Evolutionary conservation across 257 asterid species (phyloP).

Genomic region (Primulina huaijiensis): DNA sequence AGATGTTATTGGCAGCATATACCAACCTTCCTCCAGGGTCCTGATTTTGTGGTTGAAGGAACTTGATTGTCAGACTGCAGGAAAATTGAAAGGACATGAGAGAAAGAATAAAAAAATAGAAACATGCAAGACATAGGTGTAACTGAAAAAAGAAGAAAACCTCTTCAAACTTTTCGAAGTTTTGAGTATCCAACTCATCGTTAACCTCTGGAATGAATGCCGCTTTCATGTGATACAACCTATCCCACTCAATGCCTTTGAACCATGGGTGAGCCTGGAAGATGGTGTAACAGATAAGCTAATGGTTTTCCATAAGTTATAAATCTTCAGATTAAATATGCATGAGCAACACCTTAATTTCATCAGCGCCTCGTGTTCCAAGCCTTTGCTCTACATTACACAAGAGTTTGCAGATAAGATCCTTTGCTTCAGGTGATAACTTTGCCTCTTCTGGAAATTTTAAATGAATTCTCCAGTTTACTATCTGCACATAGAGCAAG

Average conservation of each 20-base stretch:
- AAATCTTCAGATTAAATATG: constrained; percentile 14
- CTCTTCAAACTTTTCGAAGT: constrained; percentile 98
- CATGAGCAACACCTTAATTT: constrained; percentile 65
- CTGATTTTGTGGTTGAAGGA: constrained; percentile 67
- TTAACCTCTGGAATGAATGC: constrained; percentile 95
- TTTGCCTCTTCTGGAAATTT: constrained; percentile 97
- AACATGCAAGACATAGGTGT: constrained; percentile 17
- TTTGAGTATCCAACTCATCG: constrained; percentile 93
- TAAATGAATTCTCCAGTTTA: constrained; percentile 80
- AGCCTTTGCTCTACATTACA: constrained; percentile 95
- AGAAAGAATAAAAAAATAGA: constrained; percentile 7
- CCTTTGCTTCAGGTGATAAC: constrained; percentile 79
- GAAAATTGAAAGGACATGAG: constrained; percentile 24
- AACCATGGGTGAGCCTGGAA: constrained; percentile 93
- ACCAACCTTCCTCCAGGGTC: constrained; percentile 99
- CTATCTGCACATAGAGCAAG: constrained; percentile 52
- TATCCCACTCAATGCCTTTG: constrained; percentile 78
- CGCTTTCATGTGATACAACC: constrained; percentile 83
- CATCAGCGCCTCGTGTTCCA: constrained; percentile 88
- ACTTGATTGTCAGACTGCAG: constrained; percentile 70
- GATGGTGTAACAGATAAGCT: constrained; percentile 25
- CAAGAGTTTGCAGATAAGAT: constrained; percentile 82
- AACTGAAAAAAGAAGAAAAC: constrained; percentile 36
- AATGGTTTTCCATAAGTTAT: constrained; percentile 5
- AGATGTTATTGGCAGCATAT: constrained; percentile 18